These are phyloP conservation scores for Exidia glandulosa DNA, from an alignment of 768 basidiomycete species.

Conservation along the genomic window DNA sequence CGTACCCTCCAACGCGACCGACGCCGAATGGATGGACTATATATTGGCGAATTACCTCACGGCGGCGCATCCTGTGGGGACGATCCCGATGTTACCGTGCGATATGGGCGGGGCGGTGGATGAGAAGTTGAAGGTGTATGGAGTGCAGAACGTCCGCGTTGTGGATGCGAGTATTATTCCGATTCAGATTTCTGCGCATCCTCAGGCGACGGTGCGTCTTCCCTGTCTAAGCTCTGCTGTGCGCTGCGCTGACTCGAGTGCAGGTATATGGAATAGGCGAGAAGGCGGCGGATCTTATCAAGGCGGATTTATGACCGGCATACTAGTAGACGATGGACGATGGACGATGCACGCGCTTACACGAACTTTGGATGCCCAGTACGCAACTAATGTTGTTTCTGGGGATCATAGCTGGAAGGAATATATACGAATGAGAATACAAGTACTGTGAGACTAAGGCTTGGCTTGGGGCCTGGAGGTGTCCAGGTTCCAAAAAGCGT, in stretches of 20 bases:
- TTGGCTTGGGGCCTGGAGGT: no score
- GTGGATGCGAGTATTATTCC: constrained; percentile 10
- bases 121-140: constrained; percentile 26
- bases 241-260: neutral
- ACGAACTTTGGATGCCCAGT: no score
- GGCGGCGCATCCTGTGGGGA: constrained; percentile 22
- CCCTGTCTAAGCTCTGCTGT: neutral
- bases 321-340: no score
- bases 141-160: constrained; percentile 26
- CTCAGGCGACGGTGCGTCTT: neutral
- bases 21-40: neutral
- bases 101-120: constrained; percentile 29
- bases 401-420: no score
- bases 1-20: neutral
- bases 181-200: constrained; percentile 3
- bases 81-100: constrained; percentile 27
- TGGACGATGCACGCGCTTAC: no score
- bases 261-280: neutral
- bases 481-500: no score
- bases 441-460: no score
- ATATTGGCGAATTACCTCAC: neutral
- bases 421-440: no score
- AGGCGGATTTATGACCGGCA: neutral
- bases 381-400: no score
- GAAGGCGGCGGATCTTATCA: neutral